Evolutionary conservation across 176 grass and related monocot genomes (phyloP), one percentile per base, ranked within the genome.

Genomic region (Alloteropsis semialata): DNA sequence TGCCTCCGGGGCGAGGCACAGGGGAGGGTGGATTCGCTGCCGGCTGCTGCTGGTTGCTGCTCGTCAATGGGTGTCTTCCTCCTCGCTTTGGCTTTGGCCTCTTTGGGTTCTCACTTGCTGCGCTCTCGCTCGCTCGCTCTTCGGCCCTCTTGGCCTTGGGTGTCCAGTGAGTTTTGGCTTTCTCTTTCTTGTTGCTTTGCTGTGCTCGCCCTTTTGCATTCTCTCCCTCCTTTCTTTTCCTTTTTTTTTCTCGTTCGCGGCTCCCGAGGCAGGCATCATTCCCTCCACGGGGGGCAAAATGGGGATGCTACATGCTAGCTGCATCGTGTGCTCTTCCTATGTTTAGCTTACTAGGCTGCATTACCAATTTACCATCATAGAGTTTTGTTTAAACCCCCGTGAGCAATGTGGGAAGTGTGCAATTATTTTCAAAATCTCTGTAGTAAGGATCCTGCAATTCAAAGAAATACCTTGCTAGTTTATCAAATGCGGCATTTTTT

Each of bases 261-360:
- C 50, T 83, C 86, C 83, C 90, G 86, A 89, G 86, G 51, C 90
- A 56, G 61, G 65, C 80, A 87, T 94, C 89, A 89, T 92, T 94
- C 84, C 60, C 64, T 87, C 87, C 84, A 69, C 84, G 36, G 39
- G 77, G 84, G 87, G 87, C 70, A 90, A 75, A 89, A 92, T 41
- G 68, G 89, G 69, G 21, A 84, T 21, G 5, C 15, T 18, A 0
- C 32, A 16, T 15, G 12, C 25, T 10, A 55, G 21, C 21, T 8
- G 3, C n/a, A 25, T 25, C 13, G 13, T 37, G 5, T 57, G 29
- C 5, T 48, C 8, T 21, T 48, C 15, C 14, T 29, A 19, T 24
- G n/a, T 51, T 28, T 62, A 67, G 3, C 34, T 3, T 5, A 3
- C 34, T 36, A 36, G 34, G 53, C 53, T n/a, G 53, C 18, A n/a